Conservation (phyloP, 2,329 filamentous ascomycete species). For the Waltergamsia citrina region DNA sequence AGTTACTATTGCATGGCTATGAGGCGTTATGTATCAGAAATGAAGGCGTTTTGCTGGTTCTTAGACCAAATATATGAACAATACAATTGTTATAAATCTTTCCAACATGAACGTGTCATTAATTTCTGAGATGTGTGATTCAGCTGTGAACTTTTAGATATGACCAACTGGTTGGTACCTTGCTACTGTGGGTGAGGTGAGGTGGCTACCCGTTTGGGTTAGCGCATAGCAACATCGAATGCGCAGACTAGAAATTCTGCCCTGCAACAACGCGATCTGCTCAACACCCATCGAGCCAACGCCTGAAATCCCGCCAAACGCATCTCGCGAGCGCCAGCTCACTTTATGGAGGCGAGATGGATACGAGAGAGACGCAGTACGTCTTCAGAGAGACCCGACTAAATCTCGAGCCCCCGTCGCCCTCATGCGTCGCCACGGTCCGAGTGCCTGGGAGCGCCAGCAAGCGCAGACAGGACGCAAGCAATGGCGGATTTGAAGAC, state of each 20-base stretch:
- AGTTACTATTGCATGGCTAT: background rate
- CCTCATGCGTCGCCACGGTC: conserved; percentile 61
- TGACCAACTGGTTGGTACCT: too few species aligned
- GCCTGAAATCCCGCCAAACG: background rate
- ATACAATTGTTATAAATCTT: too few species aligned
- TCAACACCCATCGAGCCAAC: conserved; percentile 8
- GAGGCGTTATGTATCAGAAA: background rate
- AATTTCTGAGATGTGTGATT: background rate
- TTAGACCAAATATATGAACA: background rate
- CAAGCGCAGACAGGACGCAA: conserved; percentile 16
- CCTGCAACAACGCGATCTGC: conserved; percentile 16
- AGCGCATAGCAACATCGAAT: conserved; percentile 12
- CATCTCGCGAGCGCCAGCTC: background rate
- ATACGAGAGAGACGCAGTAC: conserved; percentile 49
- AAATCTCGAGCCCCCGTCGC: conserved; percentile 65
- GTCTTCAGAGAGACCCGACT: conserved; percentile 82
- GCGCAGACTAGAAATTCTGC: conserved; percentile 19
- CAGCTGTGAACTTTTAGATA: background rate
- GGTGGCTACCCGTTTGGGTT: conserved; percentile 25
- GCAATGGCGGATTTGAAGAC: conserved; percentile 43
- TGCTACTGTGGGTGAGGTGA: too few species aligned
- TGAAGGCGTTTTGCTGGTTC: too few species aligned
- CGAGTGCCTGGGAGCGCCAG: conserved; percentile 41
- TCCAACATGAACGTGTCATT: too few species aligned
- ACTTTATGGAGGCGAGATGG: conserved; percentile 60